phyloP scores from a whole-genome alignment of 805 yeast genomes.

The Candida ovalis region DNA sequence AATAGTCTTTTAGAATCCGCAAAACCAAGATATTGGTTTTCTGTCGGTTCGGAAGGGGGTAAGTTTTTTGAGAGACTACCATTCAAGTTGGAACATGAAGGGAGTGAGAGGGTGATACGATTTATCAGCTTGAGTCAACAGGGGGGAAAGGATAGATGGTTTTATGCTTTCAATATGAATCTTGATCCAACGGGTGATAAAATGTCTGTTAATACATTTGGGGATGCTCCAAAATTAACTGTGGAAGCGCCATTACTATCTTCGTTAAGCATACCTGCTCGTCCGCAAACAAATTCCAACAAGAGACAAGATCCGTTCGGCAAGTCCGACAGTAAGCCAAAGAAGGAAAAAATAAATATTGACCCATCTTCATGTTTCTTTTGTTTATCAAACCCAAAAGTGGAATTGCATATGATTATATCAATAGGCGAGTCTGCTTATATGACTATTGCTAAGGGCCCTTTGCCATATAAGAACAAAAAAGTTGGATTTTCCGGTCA shows the following conservation, averaged over 20 bases:
- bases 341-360: slow-evolving; percentile 37
- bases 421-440: slow-evolving; percentile 67
- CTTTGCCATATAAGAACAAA: slow-evolving; percentile 53
- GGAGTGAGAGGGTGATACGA: slow-evolving; percentile 43
- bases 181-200: slow-evolving; percentile 25
- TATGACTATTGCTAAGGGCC: slow-evolving; percentile 82
- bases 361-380: slow-evolving; percentile 70
- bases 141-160: slow-evolving; percentile 61
- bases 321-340: not conserved
- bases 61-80: slow-evolving; percentile 53
- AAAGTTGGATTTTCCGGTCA: slow-evolving; percentile 66
- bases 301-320: slow-evolving; percentile 1
- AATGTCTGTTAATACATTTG: slow-evolving; percentile 16
- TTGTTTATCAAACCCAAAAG: slow-evolving; percentile 74
- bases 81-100: slow-evolving; percentile 45
- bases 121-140: slow-evolving; percentile 63
- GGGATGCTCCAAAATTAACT: slow-evolving; percentile 7
- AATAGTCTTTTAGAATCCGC: slow-evolving; percentile 42
- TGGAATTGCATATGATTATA: slow-evolving; percentile 76
- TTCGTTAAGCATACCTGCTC: not conserved
- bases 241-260: not conserved
- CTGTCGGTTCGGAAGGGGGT: slow-evolving; percentile 47
- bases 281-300: not conserved
- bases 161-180: slow-evolving; percentile 62
- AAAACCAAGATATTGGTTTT: slow-evolving; percentile 67